Percentiles rank a stretch among this genome's conserved stretches.
phyloP scores from a whole-genome alignment of 2,329 filamentous ascomycete genomes.

The Neonectria neomacrospora region DNA sequence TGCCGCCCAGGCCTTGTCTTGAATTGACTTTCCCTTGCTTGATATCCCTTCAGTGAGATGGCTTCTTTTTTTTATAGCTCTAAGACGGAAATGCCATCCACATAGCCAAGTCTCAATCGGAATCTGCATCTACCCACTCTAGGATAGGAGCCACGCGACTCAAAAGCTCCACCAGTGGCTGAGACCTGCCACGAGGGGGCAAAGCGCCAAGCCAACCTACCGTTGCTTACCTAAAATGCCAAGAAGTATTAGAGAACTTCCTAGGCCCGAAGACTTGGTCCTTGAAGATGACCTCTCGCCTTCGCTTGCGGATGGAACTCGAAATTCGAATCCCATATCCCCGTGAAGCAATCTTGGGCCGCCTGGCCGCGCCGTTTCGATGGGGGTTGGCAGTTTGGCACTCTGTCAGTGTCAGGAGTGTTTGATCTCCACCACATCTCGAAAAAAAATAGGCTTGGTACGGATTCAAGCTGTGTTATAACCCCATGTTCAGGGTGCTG shows the following conservation, averaged over 20 bases:
- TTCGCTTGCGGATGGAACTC: constrained; percentile 1
- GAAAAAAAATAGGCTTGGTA: not conserved
- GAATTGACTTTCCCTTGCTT: constrained; percentile 4
- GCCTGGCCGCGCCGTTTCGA: not conserved
- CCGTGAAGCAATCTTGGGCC: constrained; percentile 1
- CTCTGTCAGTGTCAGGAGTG: constrained; percentile 20
- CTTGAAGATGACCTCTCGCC: not conserved
- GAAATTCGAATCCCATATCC: not conserved
- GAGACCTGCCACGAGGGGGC: constrained; percentile 6
- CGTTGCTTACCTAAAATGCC: constrained; percentile 4
- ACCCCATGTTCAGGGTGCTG: not conserved
- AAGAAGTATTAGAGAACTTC: constrained; percentile 5
- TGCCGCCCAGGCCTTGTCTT: not conserved
- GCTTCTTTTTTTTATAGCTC: not conserved
- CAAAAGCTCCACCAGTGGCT: not conserved
- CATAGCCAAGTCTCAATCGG: not conserved
- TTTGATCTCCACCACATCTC: constrained; percentile 21
- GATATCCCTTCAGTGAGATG: not conserved
- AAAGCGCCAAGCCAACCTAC: constrained; percentile 1
- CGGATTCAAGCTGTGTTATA: not conserved
- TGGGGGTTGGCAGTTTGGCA: not conserved
- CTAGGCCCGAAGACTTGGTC: not conserved
- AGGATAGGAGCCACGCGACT: not conserved
- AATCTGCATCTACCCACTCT: not conserved
- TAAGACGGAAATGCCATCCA: not conserved